phyloP scores from a whole-genome alignment of 1,284 basidiomycete species.

The Cutaneotrichosporon cavernicola region DNA sequence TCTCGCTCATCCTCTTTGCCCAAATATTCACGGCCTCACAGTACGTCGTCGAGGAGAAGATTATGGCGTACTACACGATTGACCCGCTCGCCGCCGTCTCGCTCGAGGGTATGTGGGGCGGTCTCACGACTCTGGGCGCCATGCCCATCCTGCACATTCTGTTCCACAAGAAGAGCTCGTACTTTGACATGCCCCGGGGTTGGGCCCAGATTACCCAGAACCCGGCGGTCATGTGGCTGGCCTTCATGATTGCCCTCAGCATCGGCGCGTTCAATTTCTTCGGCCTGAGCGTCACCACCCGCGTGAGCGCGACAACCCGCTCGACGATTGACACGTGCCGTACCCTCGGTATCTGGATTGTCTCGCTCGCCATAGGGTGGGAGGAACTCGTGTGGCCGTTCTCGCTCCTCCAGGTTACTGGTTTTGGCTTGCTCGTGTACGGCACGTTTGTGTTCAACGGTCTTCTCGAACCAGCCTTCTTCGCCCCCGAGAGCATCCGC shows the following conservation, averaged over 20 bases:
- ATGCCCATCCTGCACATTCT: constrained; percentile 56
- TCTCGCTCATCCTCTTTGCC: constrained; percentile 91
- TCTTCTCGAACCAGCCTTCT: constrained; percentile 68
- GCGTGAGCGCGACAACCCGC: constrained; percentile 83
- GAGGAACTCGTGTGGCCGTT: constrained; percentile 80
- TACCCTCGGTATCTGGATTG: constrained; percentile 74
- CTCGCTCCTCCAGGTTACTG: constrained; percentile 79
- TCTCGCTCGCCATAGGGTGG: constrained; percentile 87
- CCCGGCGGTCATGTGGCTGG: constrained; percentile 72
- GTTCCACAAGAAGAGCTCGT: constrained; percentile 66
- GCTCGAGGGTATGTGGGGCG: constrained; percentile 89
- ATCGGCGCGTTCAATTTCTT: constrained; percentile 98
- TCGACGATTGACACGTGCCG: constrained; percentile 93
- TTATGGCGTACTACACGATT: constrained; percentile 82
- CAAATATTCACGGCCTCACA: constrained; percentile 67
- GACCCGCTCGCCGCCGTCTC: constrained; percentile 92
- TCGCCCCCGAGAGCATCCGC: constrained; percentile 37
- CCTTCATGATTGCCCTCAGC: constrained; percentile 72
- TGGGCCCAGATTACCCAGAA: constrained; percentile 84
- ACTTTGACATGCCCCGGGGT: constrained; percentile 88
- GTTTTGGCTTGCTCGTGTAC: constrained; percentile 83
- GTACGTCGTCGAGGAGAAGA: constrained; percentile 84
- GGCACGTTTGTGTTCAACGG: constrained; percentile 63
- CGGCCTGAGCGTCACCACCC: constrained; percentile 85
- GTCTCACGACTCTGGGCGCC: constrained; percentile 59